phyloP scores from a whole-genome alignment of 2,329 filamentous ascomycete genomes.

The Aspergillus versicolor region DNA sequence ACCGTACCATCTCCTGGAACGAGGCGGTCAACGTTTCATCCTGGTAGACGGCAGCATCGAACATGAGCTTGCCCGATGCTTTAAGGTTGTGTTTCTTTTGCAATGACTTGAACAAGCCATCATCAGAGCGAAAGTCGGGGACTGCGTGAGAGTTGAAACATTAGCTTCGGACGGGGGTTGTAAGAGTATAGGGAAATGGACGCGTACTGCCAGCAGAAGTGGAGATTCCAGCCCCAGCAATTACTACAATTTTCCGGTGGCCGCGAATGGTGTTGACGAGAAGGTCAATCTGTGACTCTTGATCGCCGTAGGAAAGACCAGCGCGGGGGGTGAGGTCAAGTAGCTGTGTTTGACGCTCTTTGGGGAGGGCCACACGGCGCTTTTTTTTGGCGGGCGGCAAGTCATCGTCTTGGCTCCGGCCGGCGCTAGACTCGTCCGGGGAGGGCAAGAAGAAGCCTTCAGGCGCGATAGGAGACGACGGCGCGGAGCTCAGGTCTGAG shows the following conservation, averaged over 20 bases:
- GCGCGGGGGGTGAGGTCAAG: constrained; percentile 62
- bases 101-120: constrained; percentile 82
- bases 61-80: constrained; percentile 89
- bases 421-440: constrained; percentile 38
- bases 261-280: constrained; percentile 74
- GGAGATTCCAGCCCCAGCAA: constrained; percentile 95
- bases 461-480: constrained; percentile 39
- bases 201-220: constrained; percentile 86
- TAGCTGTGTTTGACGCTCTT: constrained; percentile 75
- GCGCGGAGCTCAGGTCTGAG: constrained; percentile 44
- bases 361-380: constrained; percentile 61
- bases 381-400: constrained; percentile 74
- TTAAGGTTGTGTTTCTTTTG: constrained; percentile 88
- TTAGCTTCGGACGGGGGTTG: background rate
- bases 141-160: constrained; percentile 50
- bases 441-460: constrained; percentile 43
- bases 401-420: constrained; percentile 57
- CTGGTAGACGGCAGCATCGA: constrained; percentile 96
- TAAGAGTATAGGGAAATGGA: constrained; percentile 17
- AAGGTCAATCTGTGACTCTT: constrained; percentile 64
- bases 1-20: constrained; percentile 95
- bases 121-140: constrained; percentile 91
- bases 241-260: constrained; percentile 94
- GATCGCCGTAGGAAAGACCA: constrained; percentile 42
- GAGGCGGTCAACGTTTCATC: constrained; percentile 83